Base-by-base conservation (phyloP, 2,329 filamentous ascomycete species). In the Zopfia rhizophila region DNA sequence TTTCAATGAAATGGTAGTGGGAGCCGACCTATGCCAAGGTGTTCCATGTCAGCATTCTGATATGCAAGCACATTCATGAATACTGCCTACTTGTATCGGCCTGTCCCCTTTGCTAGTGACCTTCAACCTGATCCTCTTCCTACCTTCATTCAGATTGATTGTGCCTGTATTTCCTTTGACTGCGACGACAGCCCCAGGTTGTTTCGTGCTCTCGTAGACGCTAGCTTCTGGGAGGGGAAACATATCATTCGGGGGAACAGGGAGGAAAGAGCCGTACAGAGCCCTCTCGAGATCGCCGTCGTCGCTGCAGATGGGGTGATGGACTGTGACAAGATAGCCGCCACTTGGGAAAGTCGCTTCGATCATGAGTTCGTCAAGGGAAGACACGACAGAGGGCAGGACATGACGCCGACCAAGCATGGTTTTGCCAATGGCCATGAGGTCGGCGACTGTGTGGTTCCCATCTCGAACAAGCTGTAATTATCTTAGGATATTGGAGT, bases 351-450 rank as follows among this genome's bases (percentile, higher is more conserved):
- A 97, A 2, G 92, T 97, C 48, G 93, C 93, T 74, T 97, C 93
- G 56, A 97, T 89, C 79, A 95, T 91, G 59, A 97, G 83, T 75
- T 96, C 89, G 47, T 84, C 81, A 30, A 97, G 83, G 3, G 90
- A 91, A 29, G 83, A 80, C 48, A 87, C 83, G 17, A 97, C 93
- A 8, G 88, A 86, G 16, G 93, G 91, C 30, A 91, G 80, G 49
- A 97, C 93, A 72, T 97, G 93, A 23, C 93, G 89, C 7, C 93
- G 89, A 54, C 93, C 93, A 3, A 97, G 88, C 87, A 97, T 92
- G 42, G 89, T 93, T 61, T 90, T 86, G 60, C 93, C 93, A 54
- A 96, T 83, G 51, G 85, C 79, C 92, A 97, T 97, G 68, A 97
- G 89, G 71, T 96, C 91, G 27, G 92, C 88, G 41, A 97, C 93